Base-by-base conservation (phyloP, 2,329 filamentous ascomycete genomes). In the Arthrobotrys sphaeroides region DNA sequence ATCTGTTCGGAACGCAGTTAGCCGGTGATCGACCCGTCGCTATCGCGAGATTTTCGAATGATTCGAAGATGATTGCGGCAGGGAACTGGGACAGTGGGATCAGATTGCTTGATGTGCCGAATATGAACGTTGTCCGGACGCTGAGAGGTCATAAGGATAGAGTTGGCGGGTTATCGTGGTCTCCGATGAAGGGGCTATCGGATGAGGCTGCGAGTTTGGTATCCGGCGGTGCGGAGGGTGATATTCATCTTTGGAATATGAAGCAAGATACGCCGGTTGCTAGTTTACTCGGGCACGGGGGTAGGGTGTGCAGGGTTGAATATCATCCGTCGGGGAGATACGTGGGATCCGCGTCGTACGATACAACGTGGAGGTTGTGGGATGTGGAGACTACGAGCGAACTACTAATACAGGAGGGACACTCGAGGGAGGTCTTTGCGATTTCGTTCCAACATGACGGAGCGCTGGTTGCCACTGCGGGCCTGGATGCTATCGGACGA, bases 321-420 rank as follows among this genome's bases (percentile, higher is more conserved):
- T 97, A 98, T 80, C 95, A 99, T 79, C 95, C 95, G 0, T 96
- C 92, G 0, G 94, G 94, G 2, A 87, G 87, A 77, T 98, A 94
- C 80, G 85, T 98, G 4, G 95, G 94, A 3, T 97, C 94, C 0
- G 95, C 95, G 5, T 97, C 93, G 0, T 95, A 95, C 80, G 95
- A 99, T 81, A 97, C 93, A 1, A 97, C 95, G 0, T 99, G 95
- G 95, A 89, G 94, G 47, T 85, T 99, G 33, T 99, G 95, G 94
- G 94, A 98, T 81, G 89, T 98, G 0, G 90, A 92, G 78, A 95
- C 91, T 0, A 92, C 89, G 0, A 90, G 90, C 1, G 94, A 98
- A 81, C 84, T 98, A 1, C 85, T 96, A 0, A 86, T 96, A 0
- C 95, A 99, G 82, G 94, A 98, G 83, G 95, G 95, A 0, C 95